phyloP scores from a whole-genome alignment of 23 red algal genomes.

The Gracilaria caudata region DNA sequence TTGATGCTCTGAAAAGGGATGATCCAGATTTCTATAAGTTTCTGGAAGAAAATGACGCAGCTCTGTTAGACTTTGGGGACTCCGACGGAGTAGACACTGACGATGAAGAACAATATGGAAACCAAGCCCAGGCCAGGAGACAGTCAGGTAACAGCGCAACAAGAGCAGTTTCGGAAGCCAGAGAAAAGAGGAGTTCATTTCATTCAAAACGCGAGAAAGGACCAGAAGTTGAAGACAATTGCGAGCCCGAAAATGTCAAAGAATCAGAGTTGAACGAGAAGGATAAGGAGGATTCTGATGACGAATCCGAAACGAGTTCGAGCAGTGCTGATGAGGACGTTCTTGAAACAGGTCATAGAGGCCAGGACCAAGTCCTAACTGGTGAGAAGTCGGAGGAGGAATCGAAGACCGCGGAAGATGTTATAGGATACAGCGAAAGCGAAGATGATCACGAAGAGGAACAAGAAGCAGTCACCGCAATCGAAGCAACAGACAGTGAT shows the following conservation, averaged over 20 bases:
- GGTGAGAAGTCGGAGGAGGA: not conserved
- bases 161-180: not conserved
- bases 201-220: not conserved
- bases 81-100: not conserved
- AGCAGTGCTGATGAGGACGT: not conserved
- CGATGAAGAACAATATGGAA: not conserved
- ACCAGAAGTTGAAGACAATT: not conserved
- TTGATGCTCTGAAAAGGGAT: slow-evolving; percentile 68
- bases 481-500: slow-evolving; percentile 21
- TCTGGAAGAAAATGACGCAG: slow-evolving; percentile 70
- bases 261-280: not conserved
- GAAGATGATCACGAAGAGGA: slow-evolving; percentile 38
- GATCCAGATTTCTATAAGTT: slow-evolving; percentile 76
- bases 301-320: not conserved
- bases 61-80: slow-evolving; percentile 61
- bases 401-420: not conserved
- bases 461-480: slow-evolving; percentile 21
- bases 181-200: not conserved
- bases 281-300: not conserved
- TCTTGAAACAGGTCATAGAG: not conserved
- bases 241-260: too few relatives aligned
- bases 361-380: not conserved
- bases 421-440: slow-evolving; percentile 22
- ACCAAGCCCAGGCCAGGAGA: not conserved
- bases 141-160: not conserved